These are phyloP conservation scores for Amylocarpus encephaloides DNA, from an alignment of 2,329 filamentous ascomycete species.

Conservation along the genomic window DNA sequence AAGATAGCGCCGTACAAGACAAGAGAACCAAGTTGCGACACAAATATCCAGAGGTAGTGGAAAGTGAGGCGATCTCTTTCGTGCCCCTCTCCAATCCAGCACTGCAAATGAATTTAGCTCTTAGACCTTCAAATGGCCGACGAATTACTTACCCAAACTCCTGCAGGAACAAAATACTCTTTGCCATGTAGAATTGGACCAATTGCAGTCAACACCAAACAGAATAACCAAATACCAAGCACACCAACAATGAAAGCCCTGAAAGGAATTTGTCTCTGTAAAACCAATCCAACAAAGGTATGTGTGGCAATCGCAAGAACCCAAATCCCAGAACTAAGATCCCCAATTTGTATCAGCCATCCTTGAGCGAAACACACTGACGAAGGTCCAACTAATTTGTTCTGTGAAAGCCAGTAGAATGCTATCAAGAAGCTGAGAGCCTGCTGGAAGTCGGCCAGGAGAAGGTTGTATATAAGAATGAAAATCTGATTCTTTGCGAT, in stretches of 20 bases:
- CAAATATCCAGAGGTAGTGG: conserved; percentile 51
- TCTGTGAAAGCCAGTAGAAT: conserved; percentile 43
- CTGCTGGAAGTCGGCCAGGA: conserved; percentile 28
- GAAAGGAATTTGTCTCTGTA: conserved; percentile 37
- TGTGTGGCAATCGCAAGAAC: conserved; percentile 48
- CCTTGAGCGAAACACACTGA: conserved; percentile 47
- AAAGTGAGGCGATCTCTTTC: conserved; percentile 42
- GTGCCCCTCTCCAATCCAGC: conserved; percentile 45
- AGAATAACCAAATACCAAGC: conserved; percentile 33
- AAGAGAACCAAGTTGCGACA: conserved; percentile 45
- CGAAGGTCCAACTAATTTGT: conserved; percentile 40
- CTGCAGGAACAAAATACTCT: conserved; percentile 43
- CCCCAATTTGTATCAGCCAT: conserved; percentile 48
- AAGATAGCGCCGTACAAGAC: conserved; percentile 40
- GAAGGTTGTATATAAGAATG: conserved; percentile 50
- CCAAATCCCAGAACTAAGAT: conserved; percentile 47
- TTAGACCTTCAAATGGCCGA: neutral
- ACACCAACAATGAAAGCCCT: conserved; percentile 33
- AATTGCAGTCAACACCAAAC: conserved; percentile 35
- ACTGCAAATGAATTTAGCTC: conserved; percentile 30
- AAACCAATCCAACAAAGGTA: conserved; percentile 46
- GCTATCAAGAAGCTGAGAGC: conserved; percentile 34
- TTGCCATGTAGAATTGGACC: conserved; percentile 38
- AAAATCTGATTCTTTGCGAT: conserved; percentile 43
- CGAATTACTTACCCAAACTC: conserved; percentile 39